A percentile compares a stretch with the other conserved stretches of the same genome.
Conservation (phyloP, 306 rosid species). For the Ochetophila trinervis region DNA sequence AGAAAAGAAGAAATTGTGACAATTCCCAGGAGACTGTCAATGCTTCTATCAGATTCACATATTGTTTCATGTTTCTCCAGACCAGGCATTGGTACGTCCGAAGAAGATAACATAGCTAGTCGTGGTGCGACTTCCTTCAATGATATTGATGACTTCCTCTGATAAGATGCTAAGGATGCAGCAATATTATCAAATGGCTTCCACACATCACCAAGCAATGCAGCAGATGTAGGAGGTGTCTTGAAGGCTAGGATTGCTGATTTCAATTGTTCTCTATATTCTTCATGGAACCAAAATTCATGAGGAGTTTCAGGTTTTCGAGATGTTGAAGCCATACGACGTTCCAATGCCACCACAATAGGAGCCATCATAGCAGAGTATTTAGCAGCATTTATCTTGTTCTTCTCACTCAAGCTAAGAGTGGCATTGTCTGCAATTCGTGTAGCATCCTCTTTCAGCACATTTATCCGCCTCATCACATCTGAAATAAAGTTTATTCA, state of each 20-base stretch:
- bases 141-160: slow-evolving; percentile 84
- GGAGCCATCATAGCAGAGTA: slow-evolving; percentile 99
- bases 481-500: slow-evolving; percentile 53
- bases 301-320: slow-evolving; percentile 94
- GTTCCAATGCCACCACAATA: slow-evolving; percentile 91
- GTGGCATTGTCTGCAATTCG: slow-evolving; percentile 89
- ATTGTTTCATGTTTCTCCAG: slow-evolving; percentile 72
- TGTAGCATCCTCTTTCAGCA: slow-evolving; percentile 89
- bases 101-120: slow-evolving; percentile 69
- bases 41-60: slow-evolving; percentile 50
- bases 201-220: slow-evolving; percentile 89
- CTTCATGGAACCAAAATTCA: slow-evolving; percentile 94
- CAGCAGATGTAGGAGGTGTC: slow-evolving; percentile 71
- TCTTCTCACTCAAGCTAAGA: slow-evolving; percentile 88
- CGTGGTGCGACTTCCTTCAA: slow-evolving; percentile 84
- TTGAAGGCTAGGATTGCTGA: slow-evolving; percentile 72
- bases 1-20: slow-evolving; percentile 82
- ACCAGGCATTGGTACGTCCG: slow-evolving; percentile 98
- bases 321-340: slow-evolving; percentile 91
- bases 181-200: slow-evolving; percentile 86
- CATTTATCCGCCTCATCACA: slow-evolving; percentile 88
- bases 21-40: slow-evolving; percentile 56
- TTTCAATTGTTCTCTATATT: slow-evolving; percentile 64
- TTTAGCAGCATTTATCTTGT: slow-evolving; percentile 88
- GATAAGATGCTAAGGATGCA: slow-evolving; percentile 85